phyloP scores from a whole-genome alignment of 140 eudicot species.

The Artemisia princeps region DNA sequence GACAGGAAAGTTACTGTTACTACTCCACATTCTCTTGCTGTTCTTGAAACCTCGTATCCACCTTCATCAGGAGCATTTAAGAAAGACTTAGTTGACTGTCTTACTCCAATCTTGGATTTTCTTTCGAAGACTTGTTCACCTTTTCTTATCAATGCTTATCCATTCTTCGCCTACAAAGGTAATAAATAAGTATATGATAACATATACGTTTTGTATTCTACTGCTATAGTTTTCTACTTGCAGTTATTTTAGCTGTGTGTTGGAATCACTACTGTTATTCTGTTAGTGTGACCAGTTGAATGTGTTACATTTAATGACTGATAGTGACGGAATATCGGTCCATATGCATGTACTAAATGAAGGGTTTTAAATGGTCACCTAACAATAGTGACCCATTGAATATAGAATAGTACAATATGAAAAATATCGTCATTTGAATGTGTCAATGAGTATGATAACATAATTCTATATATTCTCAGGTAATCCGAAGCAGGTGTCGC shows the following conservation, averaged over 20 bases:
- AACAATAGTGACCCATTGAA: too few relatives aligned
- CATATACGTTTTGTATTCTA: not conserved
- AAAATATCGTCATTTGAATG: too few relatives aligned
- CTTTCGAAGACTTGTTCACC: constrained; percentile 58
- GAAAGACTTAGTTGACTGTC: constrained; percentile 33
- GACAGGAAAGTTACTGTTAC: constrained; percentile 61
- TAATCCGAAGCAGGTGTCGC: constrained; percentile 47
- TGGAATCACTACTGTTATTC: too few relatives aligned
- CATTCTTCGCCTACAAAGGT: constrained; percentile 70
- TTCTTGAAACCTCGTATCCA: constrained; percentile 68
- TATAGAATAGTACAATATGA: too few relatives aligned
- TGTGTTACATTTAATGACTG: too few relatives aligned
- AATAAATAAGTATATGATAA: not conserved
- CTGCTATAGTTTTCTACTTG: too few relatives aligned
- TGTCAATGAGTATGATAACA: not conserved
- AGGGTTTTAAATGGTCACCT: too few relatives aligned
- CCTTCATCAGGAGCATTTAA: constrained; percentile 76
- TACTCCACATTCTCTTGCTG: constrained; percentile 64
- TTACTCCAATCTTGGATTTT: constrained; percentile 52
- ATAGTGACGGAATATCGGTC: too few relatives aligned
- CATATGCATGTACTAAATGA: too few relatives aligned
- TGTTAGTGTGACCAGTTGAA: too few relatives aligned
- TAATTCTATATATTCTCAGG: not conserved
- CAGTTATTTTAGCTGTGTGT: too few relatives aligned
- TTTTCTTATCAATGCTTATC: constrained; percentile 78